These are phyloP conservation scores for Salix udensis DNA, from an alignment of 345 rosid genomes.

Conservation along the genomic window DNA sequence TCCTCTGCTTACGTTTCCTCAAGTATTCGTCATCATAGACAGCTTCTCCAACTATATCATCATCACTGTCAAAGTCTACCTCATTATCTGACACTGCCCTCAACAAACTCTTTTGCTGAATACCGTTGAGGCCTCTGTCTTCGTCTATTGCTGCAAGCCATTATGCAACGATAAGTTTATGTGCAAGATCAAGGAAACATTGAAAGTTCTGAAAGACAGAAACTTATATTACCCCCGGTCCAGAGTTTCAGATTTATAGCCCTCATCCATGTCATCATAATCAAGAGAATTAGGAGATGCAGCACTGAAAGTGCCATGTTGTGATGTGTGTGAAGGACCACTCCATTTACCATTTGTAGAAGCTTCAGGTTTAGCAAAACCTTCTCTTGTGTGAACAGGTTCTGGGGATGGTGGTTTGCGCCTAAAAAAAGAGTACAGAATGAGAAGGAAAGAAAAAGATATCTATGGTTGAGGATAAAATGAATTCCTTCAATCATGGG, in stretches of 20 bases:
- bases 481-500: background rate
- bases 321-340: conserved; percentile 44
- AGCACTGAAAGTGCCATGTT: conserved; percentile 44
- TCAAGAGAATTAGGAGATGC: conserved; percentile 58
- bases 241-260: conserved; percentile 42
- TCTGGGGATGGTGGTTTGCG: conserved; percentile 87
- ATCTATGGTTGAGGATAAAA: background rate
- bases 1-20: conserved; percentile 74
- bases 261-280: conserved; percentile 65
- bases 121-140: conserved; percentile 90
- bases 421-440: conserved; percentile 29
- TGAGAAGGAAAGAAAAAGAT: background rate
- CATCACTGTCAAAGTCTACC: conserved; percentile 80
- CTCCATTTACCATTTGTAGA: conserved; percentile 63
- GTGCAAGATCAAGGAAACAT: conserved; percentile 5
- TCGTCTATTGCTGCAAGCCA: conserved; percentile 55
- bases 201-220: background rate
- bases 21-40: conserved; percentile 95
- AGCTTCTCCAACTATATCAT: conserved; percentile 99
- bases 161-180: conserved; percentile 7
- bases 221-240: conserved; percentile 63
- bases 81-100: conserved; percentile 90
- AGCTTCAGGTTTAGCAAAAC: conserved; percentile 56
- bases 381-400: conserved; percentile 58
- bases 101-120: conserved; percentile 73